Evolutionary conservation across 164 flowering plant species (phyloP), one percentile per base, ranked within the genome.

Genomic region (Hamamelis virginiana): DNA sequence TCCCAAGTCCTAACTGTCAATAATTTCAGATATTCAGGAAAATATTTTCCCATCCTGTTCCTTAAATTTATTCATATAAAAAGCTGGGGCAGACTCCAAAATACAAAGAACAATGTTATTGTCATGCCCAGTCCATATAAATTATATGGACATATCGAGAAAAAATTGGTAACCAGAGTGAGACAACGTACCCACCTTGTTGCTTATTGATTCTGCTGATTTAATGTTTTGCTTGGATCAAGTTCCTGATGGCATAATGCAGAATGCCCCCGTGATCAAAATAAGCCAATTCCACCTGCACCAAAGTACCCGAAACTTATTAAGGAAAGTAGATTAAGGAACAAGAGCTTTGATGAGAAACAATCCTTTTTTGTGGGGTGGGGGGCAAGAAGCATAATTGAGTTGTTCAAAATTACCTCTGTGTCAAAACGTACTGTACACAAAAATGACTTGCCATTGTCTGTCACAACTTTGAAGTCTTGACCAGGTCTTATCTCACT

Each of bases 211-310:
- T 19, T 25, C 45, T 28, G 47, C 23, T 44, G 64, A 62, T 65
- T 70, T 71, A 80, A 14, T 80, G 80, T 60, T 72, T 77, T 3
- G 72, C 71, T 19, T 74, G 75, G 81, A 86, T 84, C 85, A 90
- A 74, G 68, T 78, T 87, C 50, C 96, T 78, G 59, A 90, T 87
- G 46, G 83, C 93, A 52, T 83, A 90, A 3, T 80, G 93, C 63
- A 90, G 80, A 28, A 90, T 90, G 63, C 96, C 96, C n/a, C 93
- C 96, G 58, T 90, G 93, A 62, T 90, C 80, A 43, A 90, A 90
- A 67, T 90, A 90, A 18, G 90, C 87, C 64, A 90, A 74, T 56
- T 88, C 96, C 69, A 90, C 96, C 96, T 88, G 83, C 81, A 72
- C 19, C 23, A 19, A 27, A 64, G 13, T 64, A 9, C 26, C 15